These are phyloP conservation scores for Cokeromyces recurvatus DNA, from an alignment of 371 early-diverging fungal genomes.

Conservation along the genomic window DNA sequence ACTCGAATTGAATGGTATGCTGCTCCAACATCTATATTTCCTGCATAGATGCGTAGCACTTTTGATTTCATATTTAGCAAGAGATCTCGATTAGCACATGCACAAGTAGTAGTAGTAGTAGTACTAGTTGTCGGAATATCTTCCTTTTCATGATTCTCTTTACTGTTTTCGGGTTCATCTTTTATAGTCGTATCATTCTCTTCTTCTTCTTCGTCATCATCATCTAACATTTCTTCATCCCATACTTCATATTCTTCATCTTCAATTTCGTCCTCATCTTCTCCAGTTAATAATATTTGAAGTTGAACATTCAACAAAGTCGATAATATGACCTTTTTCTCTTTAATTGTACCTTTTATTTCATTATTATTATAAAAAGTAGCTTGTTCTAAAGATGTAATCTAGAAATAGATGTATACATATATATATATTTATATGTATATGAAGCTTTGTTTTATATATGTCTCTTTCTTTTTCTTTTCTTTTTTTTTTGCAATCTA, in stretches of 20 bases:
- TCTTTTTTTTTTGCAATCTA: too few relatives aligned
- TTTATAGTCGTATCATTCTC: neutral
- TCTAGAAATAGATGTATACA: slow-evolving; percentile 1
- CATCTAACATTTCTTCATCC: slow-evolving; percentile 24
- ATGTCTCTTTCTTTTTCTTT: too few relatives aligned
- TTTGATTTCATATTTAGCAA: slow-evolving; percentile 2
- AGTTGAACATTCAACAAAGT: slow-evolving; percentile 20
- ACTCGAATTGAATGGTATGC: slow-evolving; percentile 52
- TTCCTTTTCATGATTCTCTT: neutral
- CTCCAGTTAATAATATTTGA: slow-evolving; percentile 15
- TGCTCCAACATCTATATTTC: slow-evolving; percentile 48
- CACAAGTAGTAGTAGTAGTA: neutral
- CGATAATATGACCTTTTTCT: slow-evolving; percentile 12
- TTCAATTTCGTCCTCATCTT: slow-evolving; percentile 21
- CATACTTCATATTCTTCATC: slow-evolving; percentile 23
- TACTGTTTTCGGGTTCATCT: neutral
- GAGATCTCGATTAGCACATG: too few relatives aligned
- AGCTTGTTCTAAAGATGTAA: slow-evolving; percentile 21
- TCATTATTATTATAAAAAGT: slow-evolving; percentile 10
- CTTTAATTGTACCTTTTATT: neutral
- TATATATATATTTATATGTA: too few relatives aligned
- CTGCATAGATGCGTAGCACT: slow-evolving; percentile 43
- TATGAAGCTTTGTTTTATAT: too few relatives aligned
- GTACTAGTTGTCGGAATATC: neutral
- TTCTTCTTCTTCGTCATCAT: slow-evolving; percentile 2